These are phyloP conservation scores for Candida arabinofermentans DNA, from an alignment of 805 yeast species.

Conservation along the genomic window DNA sequence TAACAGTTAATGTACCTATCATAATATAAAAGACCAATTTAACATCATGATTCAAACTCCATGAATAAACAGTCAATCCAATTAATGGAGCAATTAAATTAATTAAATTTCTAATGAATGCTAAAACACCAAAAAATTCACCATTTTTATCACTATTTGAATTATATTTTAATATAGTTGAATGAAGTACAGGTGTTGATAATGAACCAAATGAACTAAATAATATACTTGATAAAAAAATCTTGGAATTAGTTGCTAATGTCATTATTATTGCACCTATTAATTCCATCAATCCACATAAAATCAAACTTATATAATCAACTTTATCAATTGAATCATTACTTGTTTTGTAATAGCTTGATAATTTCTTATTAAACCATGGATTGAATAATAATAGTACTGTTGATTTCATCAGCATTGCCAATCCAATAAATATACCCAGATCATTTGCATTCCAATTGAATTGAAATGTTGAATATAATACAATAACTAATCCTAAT, in stretches of 20 bases:
- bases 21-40: conserved; percentile 32
- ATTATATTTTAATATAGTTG: conserved; percentile 57
- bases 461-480: conserved; percentile 52
- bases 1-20: conserved; percentile 2
- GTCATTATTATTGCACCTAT: conserved; percentile 35
- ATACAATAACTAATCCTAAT: conserved; percentile 37
- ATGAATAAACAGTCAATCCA: conserved; percentile 44
- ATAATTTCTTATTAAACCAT: conserved; percentile 35
- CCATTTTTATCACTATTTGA: conserved; percentile 54
- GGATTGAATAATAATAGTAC: conserved; percentile 53
- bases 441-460: conserved; percentile 51
- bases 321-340: conserved; percentile 45
- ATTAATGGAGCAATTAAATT: conserved; percentile 47
- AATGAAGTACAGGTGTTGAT: conserved; percentile 54
- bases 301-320: conserved; percentile 21
- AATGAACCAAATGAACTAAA: conserved; percentile 47
- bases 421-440: conserved; percentile 51
- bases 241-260: conserved; percentile 25
- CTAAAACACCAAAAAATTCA: conserved; percentile 68
- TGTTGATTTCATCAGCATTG: conserved; percentile 47
- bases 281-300: conserved; percentile 37
- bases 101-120: conserved; percentile 50
- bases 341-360: conserved; percentile 31
- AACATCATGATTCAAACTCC: conserved; percentile 38
- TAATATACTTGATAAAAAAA: conserved; percentile 32